A percentile compares a stretch with the other conserved stretches of the same genome.
phyloP scores from a whole-genome alignment of 768 basidiomycete species.

The Tephrocybe sp. region DNA sequence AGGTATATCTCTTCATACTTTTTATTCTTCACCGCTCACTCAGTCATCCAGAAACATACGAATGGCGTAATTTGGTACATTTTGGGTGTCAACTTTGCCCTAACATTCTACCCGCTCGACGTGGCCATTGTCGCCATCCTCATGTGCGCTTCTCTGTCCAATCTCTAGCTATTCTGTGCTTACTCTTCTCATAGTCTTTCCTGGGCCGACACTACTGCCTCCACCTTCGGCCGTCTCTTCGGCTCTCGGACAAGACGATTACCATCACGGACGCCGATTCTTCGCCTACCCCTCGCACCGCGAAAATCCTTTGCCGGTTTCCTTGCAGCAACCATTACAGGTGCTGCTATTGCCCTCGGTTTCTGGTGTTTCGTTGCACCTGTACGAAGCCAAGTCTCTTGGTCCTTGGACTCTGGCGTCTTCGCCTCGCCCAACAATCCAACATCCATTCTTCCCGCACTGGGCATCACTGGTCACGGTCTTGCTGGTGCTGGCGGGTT shows the following conservation, averaged over 20 bases:
- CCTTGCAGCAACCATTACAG: conserved; percentile 73
- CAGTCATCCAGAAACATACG: conserved; percentile 48
- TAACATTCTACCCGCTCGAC: conserved; percentile 78
- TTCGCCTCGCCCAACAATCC: conserved; percentile 25
- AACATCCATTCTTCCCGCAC: conserved; percentile 14
- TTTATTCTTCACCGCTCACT: conserved; percentile 1
- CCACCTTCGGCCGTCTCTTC: conserved; percentile 86
- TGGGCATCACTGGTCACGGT: conserved; percentile 14
- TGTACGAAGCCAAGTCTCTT: conserved; percentile 40
- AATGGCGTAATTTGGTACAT: conserved; percentile 95
- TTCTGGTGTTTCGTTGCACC: conserved; percentile 75
- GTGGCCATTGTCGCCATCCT: conserved; percentile 88
- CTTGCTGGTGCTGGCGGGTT: conserved; percentile 34
- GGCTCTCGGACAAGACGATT: conserved; percentile 63
- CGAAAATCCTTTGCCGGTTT: conserved; percentile 88
- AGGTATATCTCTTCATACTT: conserved; percentile 39
- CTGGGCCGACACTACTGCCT: conserved; percentile 95
- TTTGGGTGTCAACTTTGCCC: conserved; percentile 77
- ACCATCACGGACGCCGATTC: conserved; percentile 40
- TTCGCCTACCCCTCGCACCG: conserved; percentile 68
- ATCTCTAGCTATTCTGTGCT: neutral
- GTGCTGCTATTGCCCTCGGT: conserved; percentile 58
- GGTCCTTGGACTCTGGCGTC: conserved; percentile 59
- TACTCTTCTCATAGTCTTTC: conserved; percentile 59
- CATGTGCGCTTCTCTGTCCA: conserved; percentile 56